Evolutionary conservation across 2,329 filamentous ascomycete genomes (phyloP).

Genomic region (Beauveria rudraprayagi): DNA sequence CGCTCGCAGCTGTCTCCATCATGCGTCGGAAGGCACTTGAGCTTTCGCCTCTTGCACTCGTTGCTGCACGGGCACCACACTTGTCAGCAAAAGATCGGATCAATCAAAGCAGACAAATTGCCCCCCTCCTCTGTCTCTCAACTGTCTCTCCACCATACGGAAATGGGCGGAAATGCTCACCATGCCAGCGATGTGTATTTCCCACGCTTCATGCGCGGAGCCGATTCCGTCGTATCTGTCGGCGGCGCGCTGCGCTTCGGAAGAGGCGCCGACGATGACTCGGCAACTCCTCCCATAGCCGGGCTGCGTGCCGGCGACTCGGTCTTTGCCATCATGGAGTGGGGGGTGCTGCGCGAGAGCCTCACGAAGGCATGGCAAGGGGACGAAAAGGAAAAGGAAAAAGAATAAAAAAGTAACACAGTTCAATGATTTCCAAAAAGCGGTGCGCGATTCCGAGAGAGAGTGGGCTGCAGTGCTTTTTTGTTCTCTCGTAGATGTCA

Average conservation of each 20-base stretch:
- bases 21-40: constrained; percentile 28
- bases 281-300: neutral
- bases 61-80: constrained; percentile 17
- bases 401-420: no score
- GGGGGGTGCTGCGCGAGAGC: no score
- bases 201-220: constrained; percentile 22
- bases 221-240: neutral
- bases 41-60: constrained; percentile 33
- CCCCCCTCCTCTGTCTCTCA: neutral
- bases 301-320: constrained; percentile 1
- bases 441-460: neutral
- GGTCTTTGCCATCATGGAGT: constrained; percentile 1
- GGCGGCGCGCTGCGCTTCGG: constrained; percentile 11
- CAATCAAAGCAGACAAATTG: neutral
- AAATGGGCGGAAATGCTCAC: constrained; percentile 17
- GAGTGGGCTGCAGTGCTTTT: neutral
- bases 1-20: constrained; percentile 22
- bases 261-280: neutral
- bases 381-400: neutral
- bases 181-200: constrained; percentile 31
- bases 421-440: neutral
- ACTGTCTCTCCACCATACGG: neutral
- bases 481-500: neutral
- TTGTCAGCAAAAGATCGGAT: neutral
- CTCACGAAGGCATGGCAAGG: neutral